Percentiles rank a stretch among this genome's conserved stretches.
phyloP scores from a whole-genome alignment of 495 filamentous ascomycete species.

The Daldinia decipiens region DNA sequence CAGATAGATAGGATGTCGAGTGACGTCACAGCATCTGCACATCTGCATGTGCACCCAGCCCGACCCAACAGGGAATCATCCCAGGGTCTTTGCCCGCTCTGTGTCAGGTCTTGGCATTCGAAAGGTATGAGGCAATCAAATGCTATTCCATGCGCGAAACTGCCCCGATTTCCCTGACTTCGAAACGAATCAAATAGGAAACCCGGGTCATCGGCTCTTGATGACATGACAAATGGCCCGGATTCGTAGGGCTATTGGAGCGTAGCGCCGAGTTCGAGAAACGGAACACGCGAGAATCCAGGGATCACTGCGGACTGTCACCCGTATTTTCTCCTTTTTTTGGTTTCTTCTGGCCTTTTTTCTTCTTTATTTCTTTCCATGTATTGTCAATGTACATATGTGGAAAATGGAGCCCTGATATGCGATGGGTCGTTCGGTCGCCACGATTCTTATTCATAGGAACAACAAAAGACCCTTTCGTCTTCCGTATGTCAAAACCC shows the following conservation, averaged over 20 bases:
- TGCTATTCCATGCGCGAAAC: slow-evolving; percentile 21
- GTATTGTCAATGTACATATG: neutral
- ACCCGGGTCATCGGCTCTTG: slow-evolving; percentile 37
- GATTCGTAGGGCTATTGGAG: slow-evolving; percentile 37
- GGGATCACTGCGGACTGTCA: slow-evolving; percentile 15
- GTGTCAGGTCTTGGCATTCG: slow-evolving; percentile 21
- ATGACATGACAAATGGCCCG: slow-evolving; percentile 28
- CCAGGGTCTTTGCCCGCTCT: slow-evolving; percentile 25
- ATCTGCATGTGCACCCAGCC: slow-evolving; percentile 45
- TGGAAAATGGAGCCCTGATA: slow-evolving; percentile 7
- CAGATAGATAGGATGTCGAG: slow-evolving; percentile 22
- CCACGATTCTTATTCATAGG: slow-evolving; percentile 5
- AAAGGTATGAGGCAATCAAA: slow-evolving; percentile 24
- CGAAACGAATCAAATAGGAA: neutral
- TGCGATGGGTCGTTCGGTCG: slow-evolving; percentile 15
- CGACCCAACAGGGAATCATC: slow-evolving; percentile 31
- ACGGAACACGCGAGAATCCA: slow-evolving; percentile 31
- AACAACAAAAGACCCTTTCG: slow-evolving; percentile 11
- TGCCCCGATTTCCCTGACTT: neutral
- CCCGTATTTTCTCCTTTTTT: slow-evolving; percentile 10
- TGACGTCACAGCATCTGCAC: slow-evolving; percentile 45
- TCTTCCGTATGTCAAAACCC: slow-evolving; percentile 27
- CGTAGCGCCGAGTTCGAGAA: slow-evolving; percentile 32
- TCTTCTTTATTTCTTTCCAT: neutral
- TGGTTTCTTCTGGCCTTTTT: neutral